Base-by-base conservation (phyloP, 2,329 filamentous ascomycete genomes). In the Fusarium verticillioides region DNA sequence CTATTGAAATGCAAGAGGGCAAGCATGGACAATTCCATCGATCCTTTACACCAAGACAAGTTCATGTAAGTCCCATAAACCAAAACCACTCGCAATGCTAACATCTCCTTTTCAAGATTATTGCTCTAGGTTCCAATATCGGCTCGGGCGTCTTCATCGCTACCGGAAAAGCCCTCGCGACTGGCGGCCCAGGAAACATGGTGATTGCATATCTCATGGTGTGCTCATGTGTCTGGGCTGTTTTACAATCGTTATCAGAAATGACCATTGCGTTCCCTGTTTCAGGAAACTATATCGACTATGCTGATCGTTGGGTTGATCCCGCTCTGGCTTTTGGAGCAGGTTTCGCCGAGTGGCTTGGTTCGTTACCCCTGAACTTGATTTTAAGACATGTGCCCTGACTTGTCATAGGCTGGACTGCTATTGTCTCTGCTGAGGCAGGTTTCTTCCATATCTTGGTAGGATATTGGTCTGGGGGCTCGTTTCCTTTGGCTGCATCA, bases 331-430 rank as follows among this genome's bases (percentile, higher is more conserved):
- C 72, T 1, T 75, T 75, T 52, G 66, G 72, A 9, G 73, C 73
- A 19, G 73, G 73, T 16, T 75, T 75, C 34, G 73, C 73, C 10
- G 70, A 75, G 39, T 75, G 72, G 72, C 66, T 75, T 39, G 72
- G 72, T 74, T 40, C 19, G 30, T 16, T 9, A 1, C 9, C 9
- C 21, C n/a, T 16, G 0, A 16, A 18, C 26, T 28, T 39, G 37
- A 62, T 19, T 23, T 19, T 18, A 12, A 9, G 50, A n/a, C 9
- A 7, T 5, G 2, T 2, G 5, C 43, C 44, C 32, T 36, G 34
- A 62, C 26, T 32, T 4, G 3, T 44, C 2, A 9, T 30, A 75
- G 65, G 73, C 9, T 75, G 73, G 73, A 73, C 72, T 7, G 65
- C 73, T 3, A 66, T 74, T 21, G 59, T 75, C 4, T 63, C 72